Percentiles rank a stretch among this genome's conserved stretches.
Evolutionary conservation across 345 rosid genomes (phyloP).

Genomic region (Populus alba): DNA sequence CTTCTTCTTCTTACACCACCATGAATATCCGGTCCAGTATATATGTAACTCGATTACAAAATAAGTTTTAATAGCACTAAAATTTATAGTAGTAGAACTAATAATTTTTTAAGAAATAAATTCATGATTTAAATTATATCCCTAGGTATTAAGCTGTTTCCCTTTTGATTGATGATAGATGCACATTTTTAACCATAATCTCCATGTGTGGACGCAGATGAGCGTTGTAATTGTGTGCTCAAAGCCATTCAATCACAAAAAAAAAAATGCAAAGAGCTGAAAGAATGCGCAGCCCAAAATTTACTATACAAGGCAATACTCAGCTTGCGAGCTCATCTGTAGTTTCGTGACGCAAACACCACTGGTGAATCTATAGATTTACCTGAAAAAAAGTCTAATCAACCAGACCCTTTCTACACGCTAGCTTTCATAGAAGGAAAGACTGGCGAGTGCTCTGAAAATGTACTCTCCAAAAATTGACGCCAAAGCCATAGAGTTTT

Average conservation of each 20-base stretch:
- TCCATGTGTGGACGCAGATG: background rate
- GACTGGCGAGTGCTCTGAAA: background rate
- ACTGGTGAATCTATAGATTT: background rate
- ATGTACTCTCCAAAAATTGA: background rate
- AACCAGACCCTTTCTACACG: background rate
- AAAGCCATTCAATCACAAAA: background rate
- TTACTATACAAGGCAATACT: background rate
- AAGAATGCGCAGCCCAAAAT: background rate
- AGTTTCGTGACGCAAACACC: background rate
- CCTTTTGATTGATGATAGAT: background rate
- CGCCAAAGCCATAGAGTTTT: background rate
- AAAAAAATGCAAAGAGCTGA: background rate
- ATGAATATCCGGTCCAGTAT: too few relatives aligned
- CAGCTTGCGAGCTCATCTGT: background rate
- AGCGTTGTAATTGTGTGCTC: background rate
- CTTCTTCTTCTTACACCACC: too few relatives aligned
- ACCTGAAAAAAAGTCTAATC: background rate
- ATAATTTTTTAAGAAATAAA: too few relatives aligned
- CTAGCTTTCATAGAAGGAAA: background rate
- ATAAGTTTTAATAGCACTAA: accelerated
- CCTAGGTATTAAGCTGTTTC: too few relatives aligned
- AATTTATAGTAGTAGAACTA: too few relatives aligned
- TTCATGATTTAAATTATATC: too few relatives aligned
- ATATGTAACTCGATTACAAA: accelerated
- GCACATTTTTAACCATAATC: background rate